Conservation (phyloP, 2,329 filamentous ascomycete genomes). For the Hypoxylon sp. region DNA sequence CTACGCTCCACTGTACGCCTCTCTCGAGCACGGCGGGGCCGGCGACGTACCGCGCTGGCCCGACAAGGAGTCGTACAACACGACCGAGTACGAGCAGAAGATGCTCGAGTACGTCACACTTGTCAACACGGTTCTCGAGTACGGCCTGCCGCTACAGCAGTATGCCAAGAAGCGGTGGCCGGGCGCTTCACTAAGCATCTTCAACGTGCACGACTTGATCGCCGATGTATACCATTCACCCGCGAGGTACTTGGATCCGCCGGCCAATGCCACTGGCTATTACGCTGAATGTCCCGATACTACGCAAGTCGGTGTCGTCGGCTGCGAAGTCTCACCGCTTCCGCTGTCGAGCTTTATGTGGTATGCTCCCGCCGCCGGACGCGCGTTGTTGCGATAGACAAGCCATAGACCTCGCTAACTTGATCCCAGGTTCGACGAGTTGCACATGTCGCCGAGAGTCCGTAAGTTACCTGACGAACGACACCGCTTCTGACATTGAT, state of each 20-base stretch:
- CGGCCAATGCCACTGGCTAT: constrained; percentile 67
- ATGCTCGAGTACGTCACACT: constrained; percentile 58
- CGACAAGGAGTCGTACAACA: constrained; percentile 56
- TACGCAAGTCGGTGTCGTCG: constrained; percentile 35
- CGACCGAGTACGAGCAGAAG: constrained; percentile 56
- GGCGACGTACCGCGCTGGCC: constrained; percentile 55
- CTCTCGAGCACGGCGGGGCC: constrained; percentile 53
- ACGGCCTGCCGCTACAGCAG: constrained; percentile 58
- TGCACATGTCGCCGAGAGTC: constrained; percentile 74
- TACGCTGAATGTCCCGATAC: constrained; percentile 59
- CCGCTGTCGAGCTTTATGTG: constrained; percentile 71
- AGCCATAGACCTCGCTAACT: constrained; percentile 3
- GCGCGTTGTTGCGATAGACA: not conserved
- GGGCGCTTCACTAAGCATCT: constrained; percentile 68
- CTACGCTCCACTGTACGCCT: constrained; percentile 71
- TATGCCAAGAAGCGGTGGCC: constrained; percentile 58
- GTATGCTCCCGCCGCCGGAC: constrained; percentile 50
- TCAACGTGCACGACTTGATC: constrained; percentile 72
- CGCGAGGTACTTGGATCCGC: constrained; percentile 65
- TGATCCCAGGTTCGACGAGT: constrained; percentile 63
- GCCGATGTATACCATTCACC: constrained; percentile 71
- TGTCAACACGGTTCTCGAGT: constrained; percentile 59
- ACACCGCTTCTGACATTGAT: not conserved
- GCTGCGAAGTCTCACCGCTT: constrained; percentile 51
- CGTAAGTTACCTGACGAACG: constrained; percentile 52